These are phyloP conservation scores for Neonectria ditissima DNA, from an alignment of 2,329 filamentous ascomycete species.

Conservation along the genomic window DNA sequence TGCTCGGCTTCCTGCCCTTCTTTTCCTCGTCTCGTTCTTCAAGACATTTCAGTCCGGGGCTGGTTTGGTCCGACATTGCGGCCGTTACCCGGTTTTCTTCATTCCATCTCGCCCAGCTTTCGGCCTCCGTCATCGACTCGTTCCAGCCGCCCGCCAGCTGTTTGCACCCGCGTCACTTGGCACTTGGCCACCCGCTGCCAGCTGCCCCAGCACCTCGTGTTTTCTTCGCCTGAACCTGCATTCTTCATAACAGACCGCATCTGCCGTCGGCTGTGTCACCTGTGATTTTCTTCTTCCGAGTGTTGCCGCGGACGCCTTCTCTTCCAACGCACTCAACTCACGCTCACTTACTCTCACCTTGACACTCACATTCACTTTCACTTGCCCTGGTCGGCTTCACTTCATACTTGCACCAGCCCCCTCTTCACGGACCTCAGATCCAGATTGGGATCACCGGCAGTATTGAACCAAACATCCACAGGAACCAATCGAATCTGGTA, in stretches of 20 bases:
- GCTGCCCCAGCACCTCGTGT: too few relatives aligned
- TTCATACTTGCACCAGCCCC: constrained; percentile 7
- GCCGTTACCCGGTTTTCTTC: constrained; percentile 21
- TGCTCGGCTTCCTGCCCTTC: constrained; percentile 28
- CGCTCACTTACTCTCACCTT: constrained; percentile 5
- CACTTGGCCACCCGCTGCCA: neutral
- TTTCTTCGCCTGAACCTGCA: constrained; percentile 1
- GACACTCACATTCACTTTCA: constrained; percentile 6
- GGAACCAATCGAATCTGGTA: constrained; percentile 24
- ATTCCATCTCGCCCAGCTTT: constrained; percentile 5
- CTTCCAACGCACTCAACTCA: neutral
- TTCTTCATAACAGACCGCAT: constrained; percentile 22
- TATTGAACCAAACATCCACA: constrained; percentile 1
- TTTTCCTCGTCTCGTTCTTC: constrained; percentile 21
- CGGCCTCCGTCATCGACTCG: constrained; percentile 11
- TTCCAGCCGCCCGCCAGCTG: constrained; percentile 17
- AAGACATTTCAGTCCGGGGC: constrained; percentile 29
- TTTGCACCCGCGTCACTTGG: constrained; percentile 16
- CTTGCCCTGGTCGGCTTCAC: constrained; percentile 12
- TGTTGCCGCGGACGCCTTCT: neutral
- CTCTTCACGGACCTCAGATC: neutral
- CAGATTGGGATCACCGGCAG: constrained; percentile 10
- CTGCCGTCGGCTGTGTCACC: neutral
- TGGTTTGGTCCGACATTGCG: constrained; percentile 22
- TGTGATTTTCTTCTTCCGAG: constrained; percentile 2